A percentile compares a stretch with the other conserved stretches of the same genome.
phyloP scores from a whole-genome alignment of 352 stramenopile species.

The Phytophthora sp. region DNA sequence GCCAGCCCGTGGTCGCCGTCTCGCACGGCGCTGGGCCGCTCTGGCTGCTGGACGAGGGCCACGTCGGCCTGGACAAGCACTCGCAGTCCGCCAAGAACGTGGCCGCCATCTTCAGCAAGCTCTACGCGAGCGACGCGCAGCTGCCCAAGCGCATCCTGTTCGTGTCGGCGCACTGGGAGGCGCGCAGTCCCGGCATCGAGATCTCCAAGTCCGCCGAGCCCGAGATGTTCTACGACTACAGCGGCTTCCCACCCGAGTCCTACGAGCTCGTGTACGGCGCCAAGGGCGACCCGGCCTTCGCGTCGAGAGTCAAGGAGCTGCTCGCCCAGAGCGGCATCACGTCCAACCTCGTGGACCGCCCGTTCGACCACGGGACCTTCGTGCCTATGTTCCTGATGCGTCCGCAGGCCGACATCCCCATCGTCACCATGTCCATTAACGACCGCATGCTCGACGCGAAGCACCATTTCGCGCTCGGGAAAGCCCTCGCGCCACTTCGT shows the following conservation, averaged over 20 bases:
- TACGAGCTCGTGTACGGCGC: slow-evolving; percentile 86
- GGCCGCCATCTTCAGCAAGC: slow-evolving; percentile 23
- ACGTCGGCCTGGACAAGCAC: slow-evolving; percentile 28
- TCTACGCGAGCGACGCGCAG: slow-evolving; percentile 29
- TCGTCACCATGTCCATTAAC: slow-evolving; percentile 81
- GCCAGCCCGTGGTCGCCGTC: slow-evolving; percentile 36
- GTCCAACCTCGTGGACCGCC: slow-evolving; percentile 47
- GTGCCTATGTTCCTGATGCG: slow-evolving; percentile 89
- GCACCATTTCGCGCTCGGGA: slow-evolving; percentile 56
- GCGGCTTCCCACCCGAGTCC: slow-evolving; percentile 78
- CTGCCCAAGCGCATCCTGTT: slow-evolving; percentile 73
- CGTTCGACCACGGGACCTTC: slow-evolving; percentile 92
- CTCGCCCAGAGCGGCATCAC: slow-evolving; percentile 48
- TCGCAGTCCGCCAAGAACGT: slow-evolving; percentile 14
- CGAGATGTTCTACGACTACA: slow-evolving; percentile 89
- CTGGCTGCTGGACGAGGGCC: slow-evolving; percentile 40
- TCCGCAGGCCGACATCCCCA: slow-evolving; percentile 83
- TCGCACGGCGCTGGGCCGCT: slow-evolving; percentile 56
- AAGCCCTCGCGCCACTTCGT: slow-evolving; percentile 51
- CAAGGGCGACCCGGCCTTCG: slow-evolving; percentile 65
- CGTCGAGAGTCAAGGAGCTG: slow-evolving; percentile 55
- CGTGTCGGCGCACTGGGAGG: slow-evolving; percentile 85
- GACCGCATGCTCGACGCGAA: slow-evolving; percentile 15
- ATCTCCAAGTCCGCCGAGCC: slow-evolving; percentile 56
- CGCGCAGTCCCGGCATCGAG: slow-evolving; percentile 27